phyloP scores from a whole-genome alignment of 106 monocot species.

The Allium sativum region DNA sequence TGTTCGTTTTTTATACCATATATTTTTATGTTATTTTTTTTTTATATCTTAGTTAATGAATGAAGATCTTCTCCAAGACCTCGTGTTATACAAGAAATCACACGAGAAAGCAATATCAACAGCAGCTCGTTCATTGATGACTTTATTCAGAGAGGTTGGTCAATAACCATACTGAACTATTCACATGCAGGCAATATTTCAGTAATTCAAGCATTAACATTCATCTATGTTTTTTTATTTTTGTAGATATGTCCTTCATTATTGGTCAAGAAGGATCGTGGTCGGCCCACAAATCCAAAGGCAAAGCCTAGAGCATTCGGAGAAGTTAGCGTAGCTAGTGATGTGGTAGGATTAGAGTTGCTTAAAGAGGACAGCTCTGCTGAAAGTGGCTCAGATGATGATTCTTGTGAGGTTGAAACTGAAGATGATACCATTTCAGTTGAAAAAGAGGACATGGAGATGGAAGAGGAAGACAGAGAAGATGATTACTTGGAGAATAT shows the following conservation, averaged over 20 bases:
- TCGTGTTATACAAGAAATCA: constrained; percentile 90
- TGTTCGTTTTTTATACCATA: too few relatives aligned
- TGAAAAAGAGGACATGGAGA: constrained; percentile 11
- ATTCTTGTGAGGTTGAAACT: constrained; percentile 18
- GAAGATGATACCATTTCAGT: background rate
- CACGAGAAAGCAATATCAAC: constrained; percentile 92
- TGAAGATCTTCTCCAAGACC: constrained; percentile 97
- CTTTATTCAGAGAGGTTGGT: constrained; percentile 94
- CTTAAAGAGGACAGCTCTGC: constrained; percentile 28
- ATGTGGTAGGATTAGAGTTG: constrained; percentile 76
- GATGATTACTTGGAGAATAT: constrained; percentile 5
- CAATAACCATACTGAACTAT: too few relatives aligned
- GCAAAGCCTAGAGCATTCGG: constrained; percentile 95
- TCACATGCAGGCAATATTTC: background rate
- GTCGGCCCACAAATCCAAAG: constrained; percentile 73
- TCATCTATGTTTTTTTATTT: constrained; percentile 4
- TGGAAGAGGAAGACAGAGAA: constrained; percentile 15
- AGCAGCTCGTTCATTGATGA: constrained; percentile 86
- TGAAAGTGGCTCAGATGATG: constrained; percentile 21
- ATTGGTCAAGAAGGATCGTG: constrained; percentile 90
- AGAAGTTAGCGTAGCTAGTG: constrained; percentile 52
- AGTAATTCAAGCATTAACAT: constrained; percentile 4
- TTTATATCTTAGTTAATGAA: constrained; percentile 60
- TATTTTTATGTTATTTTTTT: background rate
- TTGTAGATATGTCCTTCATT: constrained; percentile 85